Evolutionary conservation across 306 rosid species (phyloP), one percentile per base, ranked within the genome.

Genomic region (Begonia loranthoides): DNA sequence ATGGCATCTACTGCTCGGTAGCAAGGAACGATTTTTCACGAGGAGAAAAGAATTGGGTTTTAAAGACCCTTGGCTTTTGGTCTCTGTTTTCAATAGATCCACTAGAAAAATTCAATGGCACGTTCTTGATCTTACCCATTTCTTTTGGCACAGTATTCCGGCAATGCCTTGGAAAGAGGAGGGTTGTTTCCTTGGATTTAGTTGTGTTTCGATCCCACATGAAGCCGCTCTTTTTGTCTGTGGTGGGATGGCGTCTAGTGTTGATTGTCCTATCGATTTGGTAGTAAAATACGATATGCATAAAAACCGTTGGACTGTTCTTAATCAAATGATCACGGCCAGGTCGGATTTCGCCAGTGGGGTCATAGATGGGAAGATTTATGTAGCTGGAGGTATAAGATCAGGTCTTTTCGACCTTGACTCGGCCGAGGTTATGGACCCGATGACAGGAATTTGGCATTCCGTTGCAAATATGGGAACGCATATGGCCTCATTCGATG

Each of bases 51-150:
- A 86, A 57, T 45, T 74, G 48, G 82, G 92, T 45, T 65, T 90
- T 50, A 82, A 76, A 57, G 82, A 76, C 50, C 94, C 99, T 54
- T 90, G 95, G 95, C 99, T 90, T 64, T 80, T 86, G 67, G 99
- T 90, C 48, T 74, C 85, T 56, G 92, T 92, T 22, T 90, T 76
- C 67, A 94, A 86, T 52, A 90, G 78, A 71, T 78, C 92, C 69
- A 86, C 95, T 4, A 88, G 92, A 54, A 90, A 74, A 81, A 86
- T 90, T 62, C 92, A 80, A 57, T 90, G 99, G 94, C 95, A 90
- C 73, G 99, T 85, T 58, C 95, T 85, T 70, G 94, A 86, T 51
- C 87, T 82, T 9, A 76, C 80, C n/a, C 78, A 82, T 60, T 85
- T 90, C 61, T 68, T 81, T 5, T 90, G 99, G 99, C 99, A 86